Percentiles rank a stretch among this genome's conserved stretches.
phyloP scores from a whole-genome alignment of 208 protist species.

The Jaenimonas drosophilae region DNA sequence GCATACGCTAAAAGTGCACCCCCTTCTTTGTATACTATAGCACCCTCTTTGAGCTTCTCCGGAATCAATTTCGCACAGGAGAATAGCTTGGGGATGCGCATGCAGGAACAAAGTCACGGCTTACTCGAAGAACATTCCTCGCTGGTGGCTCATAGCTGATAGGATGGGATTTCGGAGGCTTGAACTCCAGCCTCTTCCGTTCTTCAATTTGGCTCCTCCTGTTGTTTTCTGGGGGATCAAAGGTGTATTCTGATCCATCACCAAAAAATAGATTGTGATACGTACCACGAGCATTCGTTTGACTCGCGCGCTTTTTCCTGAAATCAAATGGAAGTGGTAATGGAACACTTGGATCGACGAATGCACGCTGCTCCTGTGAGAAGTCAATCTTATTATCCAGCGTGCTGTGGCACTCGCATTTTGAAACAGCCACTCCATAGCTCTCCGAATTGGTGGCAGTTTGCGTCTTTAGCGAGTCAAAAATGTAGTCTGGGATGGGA shows the following conservation, averaged over 20 bases:
- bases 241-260: slow-evolving; percentile 34
- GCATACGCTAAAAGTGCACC: background rate
- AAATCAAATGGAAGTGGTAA: slow-evolving; percentile 41
- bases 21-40: slow-evolving; percentile 2
- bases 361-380: slow-evolving; percentile 27
- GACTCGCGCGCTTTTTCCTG: slow-evolving; percentile 15
- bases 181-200: slow-evolving; percentile 8
- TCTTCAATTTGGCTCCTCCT: slow-evolving; percentile 54
- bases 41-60: slow-evolving; percentile 4
- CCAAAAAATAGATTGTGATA: slow-evolving; percentile 78
- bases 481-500: slow-evolving; percentile 36
- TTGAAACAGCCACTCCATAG: slow-evolving; percentile 8
- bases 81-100: slow-evolving; percentile 41
- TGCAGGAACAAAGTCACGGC: slow-evolving; percentile 60
- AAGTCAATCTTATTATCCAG: background rate
- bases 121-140: slow-evolving; percentile 34
- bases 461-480: slow-evolving; percentile 6
- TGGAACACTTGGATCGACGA: slow-evolving; percentile 61
- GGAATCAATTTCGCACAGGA: slow-evolving; percentile 8
- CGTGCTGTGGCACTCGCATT: slow-evolving; percentile 5
- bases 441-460: slow-evolving; percentile 4
- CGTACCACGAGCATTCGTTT: slow-evolving; percentile 15
- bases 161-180: slow-evolving; percentile 14
- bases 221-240: slow-evolving; percentile 48
- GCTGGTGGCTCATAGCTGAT: slow-evolving; percentile 12